Conservation (phyloP, 805 yeast species). For the Metschnikowia santaceciliae region DNA sequence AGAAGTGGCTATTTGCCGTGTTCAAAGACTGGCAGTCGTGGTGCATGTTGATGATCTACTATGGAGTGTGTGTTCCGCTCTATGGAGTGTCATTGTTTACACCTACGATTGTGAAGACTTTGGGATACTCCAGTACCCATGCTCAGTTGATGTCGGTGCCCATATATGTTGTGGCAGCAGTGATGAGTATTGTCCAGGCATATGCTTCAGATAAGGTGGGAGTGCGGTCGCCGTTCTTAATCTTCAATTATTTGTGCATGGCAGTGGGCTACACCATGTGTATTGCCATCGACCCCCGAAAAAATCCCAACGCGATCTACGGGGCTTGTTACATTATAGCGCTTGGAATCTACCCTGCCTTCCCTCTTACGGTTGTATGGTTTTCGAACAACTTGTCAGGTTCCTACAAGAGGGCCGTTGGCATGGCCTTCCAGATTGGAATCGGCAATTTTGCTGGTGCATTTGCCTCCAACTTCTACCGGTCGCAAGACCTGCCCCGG, state of each 20-base stretch:
- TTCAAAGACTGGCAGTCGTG: slow-evolving; percentile 29
- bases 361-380: slow-evolving; percentile 35
- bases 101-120: slow-evolving; percentile 41
- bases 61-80: slow-evolving; percentile 29
- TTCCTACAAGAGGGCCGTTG: slow-evolving; percentile 34
- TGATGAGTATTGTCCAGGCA: slow-evolving; percentile 27
- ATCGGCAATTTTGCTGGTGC: slow-evolving; percentile 38
- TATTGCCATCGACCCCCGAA: slow-evolving; percentile 21
- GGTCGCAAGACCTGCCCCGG: slow-evolving; percentile 24
- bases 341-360: slow-evolving; percentile 26
- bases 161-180: slow-evolving; percentile 33
- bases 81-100: slow-evolving; percentile 41
- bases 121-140: slow-evolving; percentile 39
- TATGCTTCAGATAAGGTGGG: slow-evolving; percentile 24
- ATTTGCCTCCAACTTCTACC: slow-evolving; percentile 31
- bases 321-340: slow-evolving; percentile 30
- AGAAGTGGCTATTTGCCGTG: slow-evolving; percentile 17
- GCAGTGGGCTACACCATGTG: slow-evolving; percentile 31
- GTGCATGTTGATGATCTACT: slow-evolving; percentile 23
- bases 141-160: slow-evolving; percentile 47
- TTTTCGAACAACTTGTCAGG: slow-evolving; percentile 34
- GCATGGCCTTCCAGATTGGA: slow-evolving; percentile 38
- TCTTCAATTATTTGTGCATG: slow-evolving; percentile 22
- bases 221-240: slow-evolving; percentile 27
- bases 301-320: slow-evolving; percentile 24